phyloP scores from a whole-genome alignment of 805 yeast species.

The Yarrowia sp. region DNA sequence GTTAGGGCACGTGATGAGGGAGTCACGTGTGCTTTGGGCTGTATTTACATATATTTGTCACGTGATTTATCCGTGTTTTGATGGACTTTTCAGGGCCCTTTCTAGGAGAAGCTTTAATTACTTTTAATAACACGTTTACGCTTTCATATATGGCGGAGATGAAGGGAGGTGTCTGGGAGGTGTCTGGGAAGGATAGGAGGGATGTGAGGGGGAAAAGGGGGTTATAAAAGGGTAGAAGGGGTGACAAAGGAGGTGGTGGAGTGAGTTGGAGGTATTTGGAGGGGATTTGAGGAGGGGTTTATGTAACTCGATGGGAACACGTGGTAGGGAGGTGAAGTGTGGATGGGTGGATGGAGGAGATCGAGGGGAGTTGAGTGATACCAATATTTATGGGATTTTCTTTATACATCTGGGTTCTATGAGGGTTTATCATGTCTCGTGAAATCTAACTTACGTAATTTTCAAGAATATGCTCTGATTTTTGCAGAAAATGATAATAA shows the following conservation, averaged over 20 bases:
- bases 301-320: too few species aligned
- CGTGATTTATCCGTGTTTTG: not conserved
- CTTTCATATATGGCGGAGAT: not conserved
- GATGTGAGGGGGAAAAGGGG: too few species aligned
- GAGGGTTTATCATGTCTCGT: not conserved
- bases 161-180: not conserved
- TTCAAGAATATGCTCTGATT: too few species aligned
- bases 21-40: too few species aligned
- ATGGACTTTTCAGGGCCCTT: not conserved
- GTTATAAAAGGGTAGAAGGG: too few species aligned
- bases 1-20: not conserved
- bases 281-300: not conserved
- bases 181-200: too few species aligned
- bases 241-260: too few species aligned
- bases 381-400: not conserved
- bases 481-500: too few species aligned
- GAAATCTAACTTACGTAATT: not conserved
- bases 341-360: not conserved
- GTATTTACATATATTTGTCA: not conserved
- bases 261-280: not conserved
- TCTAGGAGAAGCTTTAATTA: not conserved
- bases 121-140: constrained; percentile 17
- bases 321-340: too few species aligned
- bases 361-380: not conserved
- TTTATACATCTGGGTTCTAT: too few species aligned